Evolutionary conservation across 495 filamentous ascomycete genomes (phyloP), one percentile per base, ranked within the genome.

Genomic region (Hypoxylon subgilvum): DNA sequence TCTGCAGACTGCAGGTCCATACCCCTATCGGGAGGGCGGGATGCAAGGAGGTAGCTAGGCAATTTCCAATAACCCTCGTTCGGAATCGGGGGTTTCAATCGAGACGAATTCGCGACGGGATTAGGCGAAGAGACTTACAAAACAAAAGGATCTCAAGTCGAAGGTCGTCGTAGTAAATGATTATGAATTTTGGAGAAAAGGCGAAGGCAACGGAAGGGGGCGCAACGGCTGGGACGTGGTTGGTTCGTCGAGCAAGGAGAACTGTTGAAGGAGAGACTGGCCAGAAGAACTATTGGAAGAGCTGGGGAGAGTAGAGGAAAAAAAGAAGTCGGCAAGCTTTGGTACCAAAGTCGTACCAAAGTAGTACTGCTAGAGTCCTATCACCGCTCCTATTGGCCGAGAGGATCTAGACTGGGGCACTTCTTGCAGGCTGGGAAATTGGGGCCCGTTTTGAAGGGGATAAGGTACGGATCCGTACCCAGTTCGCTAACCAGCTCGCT

Each of bases 401-500:
- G 13, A 54, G 61, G 53, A 58, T 50, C 21, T 54, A 31, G 21
- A 21, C 54, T 57, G 49, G 61, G 38, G 48, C 49, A 32, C 44
- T 51, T 53, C 46, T 53, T 50, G 67, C 67, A 68, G 64, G 61
- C 67, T 68, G 67, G 67, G 67, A 70, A 70, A 70, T 70, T 70
- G 65, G 67, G 41, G 35, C 49, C 67, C 64, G 52, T 55, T 69
- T 67, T 38, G 43, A 49, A 45, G 61, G 47, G 44, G 36, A 48
- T 56, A 51, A 54, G 42, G 52, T n/a, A n/a, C n/a, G n/a, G n/a
- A n/a, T n/a, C n/a, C n/a, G n/a, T n/a, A n/a, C n/a, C n/a, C n/a
- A n/a, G n/a, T n/a, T n/a, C n/a, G n/a, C n/a, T n/a, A n/a, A n/a
- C n/a, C 8, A 27, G 23, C 8, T 27, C 23, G 23, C 31, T 34